Evolutionary conservation across 768 basidiomycete species (phyloP).

Genomic region (Rhizopogon sp.): DNA sequence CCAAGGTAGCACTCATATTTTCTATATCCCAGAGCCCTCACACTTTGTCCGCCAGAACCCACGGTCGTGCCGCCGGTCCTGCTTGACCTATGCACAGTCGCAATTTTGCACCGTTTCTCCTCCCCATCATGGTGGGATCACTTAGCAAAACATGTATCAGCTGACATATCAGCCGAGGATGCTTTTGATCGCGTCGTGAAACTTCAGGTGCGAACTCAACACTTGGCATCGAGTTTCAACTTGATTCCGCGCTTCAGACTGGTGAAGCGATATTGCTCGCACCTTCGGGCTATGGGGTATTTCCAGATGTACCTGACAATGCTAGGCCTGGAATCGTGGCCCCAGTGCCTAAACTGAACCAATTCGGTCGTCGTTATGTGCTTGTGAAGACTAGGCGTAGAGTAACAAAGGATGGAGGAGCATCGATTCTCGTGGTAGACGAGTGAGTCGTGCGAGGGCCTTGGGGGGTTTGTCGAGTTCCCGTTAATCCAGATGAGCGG

Average conservation of each 20-base stretch:
- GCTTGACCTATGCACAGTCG: slow-evolving; percentile 59
- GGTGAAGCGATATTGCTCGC: slow-evolving; percentile 68
- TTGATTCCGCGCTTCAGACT: slow-evolving; percentile 38
- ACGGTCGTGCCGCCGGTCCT: slow-evolving; percentile 66
- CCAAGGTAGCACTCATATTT: slow-evolving; percentile 43
- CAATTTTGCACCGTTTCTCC: slow-evolving; percentile 70
- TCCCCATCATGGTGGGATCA: slow-evolving; percentile 77
- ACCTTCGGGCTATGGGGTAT: slow-evolving; percentile 52
- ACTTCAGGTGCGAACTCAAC: slow-evolving; percentile 43
- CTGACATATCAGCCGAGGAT: slow-evolving; percentile 51
- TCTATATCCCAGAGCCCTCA: background rate
- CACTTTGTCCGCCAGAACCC: slow-evolving; percentile 43
- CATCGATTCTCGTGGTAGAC: slow-evolving; percentile 42
- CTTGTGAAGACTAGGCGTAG: slow-evolving; percentile 58
- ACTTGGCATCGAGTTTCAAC: background rate
- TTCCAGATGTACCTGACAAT: slow-evolving; percentile 19
- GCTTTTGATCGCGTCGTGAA: slow-evolving; percentile 64
- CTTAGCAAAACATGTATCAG: slow-evolving; percentile 60
- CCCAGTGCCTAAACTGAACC: slow-evolving; percentile 29
- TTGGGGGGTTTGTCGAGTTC: background rate
- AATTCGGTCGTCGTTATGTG: slow-evolving; percentile 55
- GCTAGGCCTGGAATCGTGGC: background rate
- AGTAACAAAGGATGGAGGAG: slow-evolving; percentile 61
- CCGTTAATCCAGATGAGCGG: background rate
- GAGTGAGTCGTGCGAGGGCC: slow-evolving; percentile 2